phyloP scores from a whole-genome alignment of 1,284 basidiomycete genomes.

The Apiotrichum gracile region DNA sequence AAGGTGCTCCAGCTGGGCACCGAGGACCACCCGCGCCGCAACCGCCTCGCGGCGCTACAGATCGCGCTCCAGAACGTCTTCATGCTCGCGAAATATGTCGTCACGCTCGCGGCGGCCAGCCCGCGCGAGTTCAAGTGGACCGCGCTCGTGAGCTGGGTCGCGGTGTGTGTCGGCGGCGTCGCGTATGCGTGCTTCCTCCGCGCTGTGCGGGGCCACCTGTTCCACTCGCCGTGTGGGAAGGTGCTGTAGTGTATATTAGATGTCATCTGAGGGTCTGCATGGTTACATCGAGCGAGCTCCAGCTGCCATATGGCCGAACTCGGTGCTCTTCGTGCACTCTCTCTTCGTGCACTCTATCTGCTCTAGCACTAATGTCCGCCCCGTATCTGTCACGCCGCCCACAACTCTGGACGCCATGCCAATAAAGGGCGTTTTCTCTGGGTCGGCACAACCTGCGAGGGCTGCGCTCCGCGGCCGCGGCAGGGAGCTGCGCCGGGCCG shows the following conservation, averaged over 20 bases:
- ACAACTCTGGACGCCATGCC: constrained; percentile 36
- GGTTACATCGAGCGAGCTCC: too few species aligned
- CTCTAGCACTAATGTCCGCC: too few species aligned
- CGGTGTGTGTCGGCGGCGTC: constrained; percentile 32
- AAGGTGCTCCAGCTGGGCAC: constrained; percentile 47
- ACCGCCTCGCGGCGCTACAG: constrained; percentile 46
- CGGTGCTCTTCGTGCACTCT: too few species aligned
- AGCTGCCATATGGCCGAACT: too few species aligned
- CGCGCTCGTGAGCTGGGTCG: constrained; percentile 41
- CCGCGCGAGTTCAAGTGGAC: constrained; percentile 44
- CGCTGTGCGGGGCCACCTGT: constrained; percentile 34
- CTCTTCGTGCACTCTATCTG: too few species aligned
- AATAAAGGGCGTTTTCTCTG: constrained; percentile 27
- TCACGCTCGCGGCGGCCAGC: constrained; percentile 28
- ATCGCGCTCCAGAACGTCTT: constrained; percentile 46
- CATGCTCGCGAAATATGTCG: constrained; percentile 42
- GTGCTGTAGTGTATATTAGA: not conserved
- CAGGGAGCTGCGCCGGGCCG: not conserved
- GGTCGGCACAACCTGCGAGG: constrained; percentile 12
- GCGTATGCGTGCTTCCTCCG: constrained; percentile 33
- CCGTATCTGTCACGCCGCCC: constrained; percentile 48
- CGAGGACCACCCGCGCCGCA: constrained; percentile 41
- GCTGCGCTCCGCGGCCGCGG: constrained; percentile 1
- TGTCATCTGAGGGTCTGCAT: too few species aligned
- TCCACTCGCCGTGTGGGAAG: constrained; percentile 30